Evolutionary conservation across 2,329 filamentous ascomycete species (phyloP).

Genomic region (Fusarium piperis): DNA sequence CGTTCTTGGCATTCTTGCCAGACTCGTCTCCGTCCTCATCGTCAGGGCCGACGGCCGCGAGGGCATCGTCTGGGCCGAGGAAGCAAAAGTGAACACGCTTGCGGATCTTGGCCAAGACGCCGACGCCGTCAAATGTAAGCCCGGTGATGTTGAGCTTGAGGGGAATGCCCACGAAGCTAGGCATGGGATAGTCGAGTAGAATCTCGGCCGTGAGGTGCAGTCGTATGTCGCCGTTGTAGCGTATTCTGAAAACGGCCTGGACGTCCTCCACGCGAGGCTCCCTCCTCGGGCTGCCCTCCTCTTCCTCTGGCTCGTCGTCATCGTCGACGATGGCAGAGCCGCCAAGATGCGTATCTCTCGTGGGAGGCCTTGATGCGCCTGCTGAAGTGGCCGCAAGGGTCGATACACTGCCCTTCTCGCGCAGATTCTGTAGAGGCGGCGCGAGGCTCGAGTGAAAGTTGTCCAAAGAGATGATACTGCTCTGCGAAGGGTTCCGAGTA

Average conservation of each 20-base stretch:
- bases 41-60: slow-evolving; percentile 71
- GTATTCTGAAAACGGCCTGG: slow-evolving; percentile 90
- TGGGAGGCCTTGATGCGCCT: slow-evolving; percentile 65
- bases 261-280: slow-evolving; percentile 87
- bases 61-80: slow-evolving; percentile 88
- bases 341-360: slow-evolving; percentile 57
- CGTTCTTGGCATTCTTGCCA: slow-evolving; percentile 24
- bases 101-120: slow-evolving; percentile 89
- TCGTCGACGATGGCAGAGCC: slow-evolving; percentile 54
- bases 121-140: slow-evolving; percentile 93
- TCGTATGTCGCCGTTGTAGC: slow-evolving; percentile 87
- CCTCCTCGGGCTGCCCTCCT: slow-evolving; percentile 54
- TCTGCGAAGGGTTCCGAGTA: slow-evolving; percentile 57
- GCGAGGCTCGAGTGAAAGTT: slow-evolving; percentile 48
- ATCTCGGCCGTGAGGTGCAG: slow-evolving; percentile 95
- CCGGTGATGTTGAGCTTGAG: slow-evolving; percentile 95
- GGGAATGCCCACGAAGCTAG: slow-evolving; percentile 95
- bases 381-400: slow-evolving; percentile 67
- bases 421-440: slow-evolving; percentile 57
- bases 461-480: slow-evolving; percentile 57
- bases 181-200: slow-evolving; percentile 97
- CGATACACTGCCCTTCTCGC: slow-evolving; percentile 71
- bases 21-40: slow-evolving; percentile 42
- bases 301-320: slow-evolving; percentile 42
- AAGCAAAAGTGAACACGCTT: slow-evolving; percentile 94